phyloP scores from a whole-genome alignment of 495 filamentous ascomycete genomes.

The Penicillium nucicola region DNA sequence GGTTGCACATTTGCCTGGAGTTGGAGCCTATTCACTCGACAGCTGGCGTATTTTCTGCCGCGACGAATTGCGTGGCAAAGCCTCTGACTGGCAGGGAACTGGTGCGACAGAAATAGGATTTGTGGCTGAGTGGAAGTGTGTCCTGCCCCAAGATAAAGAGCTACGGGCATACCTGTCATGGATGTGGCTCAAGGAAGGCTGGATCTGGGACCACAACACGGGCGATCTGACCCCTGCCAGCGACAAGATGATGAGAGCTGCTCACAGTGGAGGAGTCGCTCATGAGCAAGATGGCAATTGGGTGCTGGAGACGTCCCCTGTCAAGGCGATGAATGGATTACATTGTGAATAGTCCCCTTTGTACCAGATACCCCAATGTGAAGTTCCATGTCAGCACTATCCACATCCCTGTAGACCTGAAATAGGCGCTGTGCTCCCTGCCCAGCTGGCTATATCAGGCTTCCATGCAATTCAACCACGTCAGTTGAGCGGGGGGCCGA shows the following conservation, averaged over 20 bases:
- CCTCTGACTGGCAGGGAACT: constrained; percentile 57
- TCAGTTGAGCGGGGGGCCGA: constrained; percentile 16
- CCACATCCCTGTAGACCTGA: background rate
- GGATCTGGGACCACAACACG: constrained; percentile 72
- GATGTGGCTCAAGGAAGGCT: constrained; percentile 89
- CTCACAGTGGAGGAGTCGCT: constrained; percentile 56
- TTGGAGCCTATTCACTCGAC: constrained; percentile 83
- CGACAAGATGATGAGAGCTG: constrained; percentile 55
- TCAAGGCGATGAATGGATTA: constrained; percentile 31
- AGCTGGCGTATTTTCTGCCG: constrained; percentile 94
- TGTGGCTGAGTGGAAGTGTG: constrained; percentile 79
- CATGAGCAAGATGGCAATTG: constrained; percentile 57
- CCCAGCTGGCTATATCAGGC: constrained; percentile 8
- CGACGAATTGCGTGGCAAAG: constrained; percentile 65
- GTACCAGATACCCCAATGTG: background rate
- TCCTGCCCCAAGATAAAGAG: constrained; percentile 85
- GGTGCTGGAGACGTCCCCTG: constrained; percentile 38
- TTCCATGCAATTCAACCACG: constrained; percentile 21
- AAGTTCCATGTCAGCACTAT: background rate
- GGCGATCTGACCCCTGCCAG: constrained; percentile 58
- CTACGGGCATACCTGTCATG: constrained; percentile 79
- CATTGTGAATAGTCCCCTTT: constrained; percentile 7
- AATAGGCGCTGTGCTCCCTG: background rate
- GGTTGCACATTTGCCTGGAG: constrained; percentile 78
- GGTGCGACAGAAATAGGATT: constrained; percentile 25